Base-by-base conservation (phyloP, 2,329 filamentous ascomycete genomes). In the Fusarium pseudograminearum region DNA sequence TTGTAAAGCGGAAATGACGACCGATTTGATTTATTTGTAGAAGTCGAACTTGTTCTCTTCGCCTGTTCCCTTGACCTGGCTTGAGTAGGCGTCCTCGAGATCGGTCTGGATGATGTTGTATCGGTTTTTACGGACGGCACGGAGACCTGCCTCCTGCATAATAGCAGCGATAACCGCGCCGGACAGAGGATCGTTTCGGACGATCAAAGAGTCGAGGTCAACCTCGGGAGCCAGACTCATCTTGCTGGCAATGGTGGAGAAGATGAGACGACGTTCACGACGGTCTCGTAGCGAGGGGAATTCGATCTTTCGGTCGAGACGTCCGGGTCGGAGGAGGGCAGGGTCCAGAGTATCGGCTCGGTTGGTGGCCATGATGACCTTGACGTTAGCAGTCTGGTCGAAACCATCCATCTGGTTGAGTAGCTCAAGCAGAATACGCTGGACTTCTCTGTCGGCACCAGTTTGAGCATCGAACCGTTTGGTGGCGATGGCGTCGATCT, bases 351-450 rank as follows among this genome's bases (percentile, higher is more conserved):
- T 99, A 81, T 98, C 96, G 72, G 96, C 95, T 79, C 96, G 92
- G 85, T 99, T 99, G 73, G 96, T 99, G 73, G 96, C 96, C 96
- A 99, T 99, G 84, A 99, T 99, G 79, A 99, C 96, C 85, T 99
- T 99, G 82, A 99, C 96, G 81, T 99, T 99, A 80, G 93, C 93
- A 1, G 94, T 97, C 82, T 99, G 96, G 81, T 99, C 96, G 84
- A 99, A 99, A 71, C 96, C 96, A 80, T 99, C 96, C 96, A 99
- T 99, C 83, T 99, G 96, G 84, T 99, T 99, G 70, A 99, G 90
- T 73, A 99, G 85, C 81, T 99, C 96, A 65, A 99, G 90, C 63
- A 99, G 86, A 77, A 99, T 99, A 87, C 96, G 95, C 84, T 99
- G 96, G 18, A 99, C 96, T 83, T 99, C 96, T 83, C 96, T 90